These are phyloP conservation scores for Eimeria acervulina DNA, from an alignment of 169 alveolate genomes.

Conservation along the genomic window DNA sequence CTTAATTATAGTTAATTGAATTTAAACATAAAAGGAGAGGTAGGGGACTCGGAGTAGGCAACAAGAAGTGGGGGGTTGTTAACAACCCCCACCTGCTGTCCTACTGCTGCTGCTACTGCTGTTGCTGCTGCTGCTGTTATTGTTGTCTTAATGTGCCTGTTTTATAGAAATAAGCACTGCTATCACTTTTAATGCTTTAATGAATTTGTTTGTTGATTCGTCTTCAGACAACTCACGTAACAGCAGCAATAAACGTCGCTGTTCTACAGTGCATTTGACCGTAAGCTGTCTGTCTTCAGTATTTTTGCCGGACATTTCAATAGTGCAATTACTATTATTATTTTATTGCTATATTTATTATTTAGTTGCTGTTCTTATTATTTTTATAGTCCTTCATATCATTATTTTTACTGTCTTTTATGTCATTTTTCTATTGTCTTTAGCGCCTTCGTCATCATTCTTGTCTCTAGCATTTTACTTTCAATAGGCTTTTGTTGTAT, in stretches of 20 bases:
- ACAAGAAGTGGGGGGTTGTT: not conserved
- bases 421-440: too few species aligned
- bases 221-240: not conserved
- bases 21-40: not conserved
- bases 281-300: not conserved
- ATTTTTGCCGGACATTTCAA: too few species aligned
- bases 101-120: not conserved
- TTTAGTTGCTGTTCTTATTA: not conserved
- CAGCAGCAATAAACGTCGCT: not conserved
- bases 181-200: not conserved
- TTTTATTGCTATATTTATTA: too few species aligned
- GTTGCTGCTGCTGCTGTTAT: not conserved
- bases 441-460: too few species aligned
- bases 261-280: too few species aligned
- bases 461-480: too few species aligned
- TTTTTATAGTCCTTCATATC: not conserved
- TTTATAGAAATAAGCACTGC: not conserved
- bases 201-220: not conserved
- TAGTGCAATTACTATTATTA: not conserved
- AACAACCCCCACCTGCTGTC: slow-evolving; percentile 12
- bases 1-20: not conserved
- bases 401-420: too few species aligned
- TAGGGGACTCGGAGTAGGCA: not conserved
- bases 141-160: not conserved
- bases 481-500: too few species aligned